These are phyloP conservation scores for Hymenoscyphus repandus DNA, from an alignment of 2,329 filamentous ascomycete species.

Conservation along the genomic window DNA sequence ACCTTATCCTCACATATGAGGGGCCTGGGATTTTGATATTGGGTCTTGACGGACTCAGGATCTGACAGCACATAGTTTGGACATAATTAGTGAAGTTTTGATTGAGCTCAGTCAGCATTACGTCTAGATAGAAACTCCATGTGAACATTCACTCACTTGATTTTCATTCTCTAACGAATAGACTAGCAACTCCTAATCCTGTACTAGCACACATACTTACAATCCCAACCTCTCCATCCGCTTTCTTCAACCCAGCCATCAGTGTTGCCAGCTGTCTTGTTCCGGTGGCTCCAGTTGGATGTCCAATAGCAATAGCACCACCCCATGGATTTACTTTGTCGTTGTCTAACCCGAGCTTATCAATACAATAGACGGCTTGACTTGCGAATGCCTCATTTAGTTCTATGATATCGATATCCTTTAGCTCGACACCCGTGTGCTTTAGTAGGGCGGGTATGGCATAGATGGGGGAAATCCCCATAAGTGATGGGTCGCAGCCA, in stretches of 20 bases:
- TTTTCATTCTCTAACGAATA: slow-evolving; percentile 21
- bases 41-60: too few species aligned
- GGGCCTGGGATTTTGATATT: too few species aligned
- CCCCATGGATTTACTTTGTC: slow-evolving; percentile 48
- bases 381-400: slow-evolving; percentile 50
- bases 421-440: slow-evolving; percentile 49
- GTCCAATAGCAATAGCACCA: slow-evolving; percentile 48
- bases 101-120: neutral
- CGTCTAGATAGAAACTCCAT: neutral
- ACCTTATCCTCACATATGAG: too few species aligned
- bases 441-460: slow-evolving; percentile 60
- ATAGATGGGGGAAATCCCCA: slow-evolving; percentile 61
- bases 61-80: neutral
- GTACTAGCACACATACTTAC: slow-evolving; percentile 43
- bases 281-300: slow-evolving; percentile 47
- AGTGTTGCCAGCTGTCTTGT: slow-evolving; percentile 45
- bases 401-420: slow-evolving; percentile 61
- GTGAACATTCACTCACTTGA: neutral
- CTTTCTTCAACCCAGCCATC: slow-evolving; percentile 43
- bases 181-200: slow-evolving; percentile 20
- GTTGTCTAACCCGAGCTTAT: slow-evolving; percentile 41
- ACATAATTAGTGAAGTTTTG: neutral
- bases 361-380: slow-evolving; percentile 36
- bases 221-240: slow-evolving; percentile 42
- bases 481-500: slow-evolving; percentile 61